Conservation (phyloP, 164 flowering plant species). For the Piper betle region DNA sequence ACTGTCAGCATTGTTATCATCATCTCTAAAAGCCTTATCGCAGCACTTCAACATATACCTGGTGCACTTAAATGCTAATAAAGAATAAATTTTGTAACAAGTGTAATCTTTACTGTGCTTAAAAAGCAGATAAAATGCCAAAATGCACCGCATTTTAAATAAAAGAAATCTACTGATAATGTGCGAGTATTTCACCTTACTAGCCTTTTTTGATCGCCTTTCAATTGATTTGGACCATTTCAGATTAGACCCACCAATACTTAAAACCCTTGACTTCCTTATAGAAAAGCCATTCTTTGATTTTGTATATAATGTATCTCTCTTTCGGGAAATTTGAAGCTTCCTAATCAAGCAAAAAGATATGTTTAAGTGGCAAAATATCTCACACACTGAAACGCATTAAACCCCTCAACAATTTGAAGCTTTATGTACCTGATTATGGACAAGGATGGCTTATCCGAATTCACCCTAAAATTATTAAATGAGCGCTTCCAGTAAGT, state of each 20-base stretch:
- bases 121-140: not conserved
- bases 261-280: conserved; percentile 64
- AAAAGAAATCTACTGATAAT: not conserved
- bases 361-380: not conserved
- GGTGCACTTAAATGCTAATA: no score
- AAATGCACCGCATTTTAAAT: not conserved
- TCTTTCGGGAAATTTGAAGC: conserved; percentile 44
- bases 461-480: conserved; percentile 13
- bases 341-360: conserved; percentile 32
- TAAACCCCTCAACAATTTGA: not conserved
- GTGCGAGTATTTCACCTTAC: conserved; percentile 43
- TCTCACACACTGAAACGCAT: not conserved
- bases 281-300: conserved; percentile 75
- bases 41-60: no score
- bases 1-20: no score
- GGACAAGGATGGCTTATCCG: conserved; percentile 28
- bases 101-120: no score
- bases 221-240: conserved; percentile 98
- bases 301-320: conserved; percentile 69
- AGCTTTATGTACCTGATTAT: conserved; percentile 29
- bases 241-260: conserved; percentile 68
- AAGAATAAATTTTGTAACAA: no score
- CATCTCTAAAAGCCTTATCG: no score
- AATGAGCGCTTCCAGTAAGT: conserved; percentile 30
- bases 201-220: conserved; percentile 58